Conservation (phyloP, 495 filamentous ascomycete species). For the Cenococcum geophilum region DNA sequence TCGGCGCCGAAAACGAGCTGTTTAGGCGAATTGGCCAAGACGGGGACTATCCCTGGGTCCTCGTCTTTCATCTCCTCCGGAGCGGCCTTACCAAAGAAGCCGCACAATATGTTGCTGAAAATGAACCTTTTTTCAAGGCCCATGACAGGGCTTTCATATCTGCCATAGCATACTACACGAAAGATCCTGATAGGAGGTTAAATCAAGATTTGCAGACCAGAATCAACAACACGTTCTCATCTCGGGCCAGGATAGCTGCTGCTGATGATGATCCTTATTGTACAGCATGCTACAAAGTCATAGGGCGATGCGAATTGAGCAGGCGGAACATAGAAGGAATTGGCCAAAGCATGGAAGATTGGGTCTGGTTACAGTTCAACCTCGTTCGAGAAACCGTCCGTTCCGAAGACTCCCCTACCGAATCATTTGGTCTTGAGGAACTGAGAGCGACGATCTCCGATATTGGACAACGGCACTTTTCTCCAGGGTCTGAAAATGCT, state of each 20-base stretch:
- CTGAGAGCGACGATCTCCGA: constrained; percentile 77
- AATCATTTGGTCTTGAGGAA: constrained; percentile 82
- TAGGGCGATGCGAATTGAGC: constrained; percentile 85
- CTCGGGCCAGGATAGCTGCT: constrained; percentile 73
- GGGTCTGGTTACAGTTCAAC: constrained; percentile 94
- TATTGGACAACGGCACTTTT: constrained; percentile 84
- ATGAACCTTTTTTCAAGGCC: constrained; percentile 70
- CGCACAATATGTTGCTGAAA: constrained; percentile 73
- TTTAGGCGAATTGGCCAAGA: constrained; percentile 70
- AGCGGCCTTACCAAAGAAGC: constrained; percentile 79
- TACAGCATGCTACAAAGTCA: constrained; percentile 95
- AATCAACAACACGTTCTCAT: constrained; percentile 83
- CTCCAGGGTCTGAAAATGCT: constrained; percentile 59
- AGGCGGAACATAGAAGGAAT: constrained; percentile 75
- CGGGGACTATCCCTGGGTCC: constrained; percentile 85
- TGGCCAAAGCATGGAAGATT: constrained; percentile 79
- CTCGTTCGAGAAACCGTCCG: constrained; percentile 83
- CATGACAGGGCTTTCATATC: constrained; percentile 83
- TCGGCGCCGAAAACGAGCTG: constrained; percentile 66
- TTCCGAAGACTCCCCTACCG: constrained; percentile 73
- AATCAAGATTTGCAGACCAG: constrained; percentile 71
- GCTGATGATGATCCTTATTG: constrained; percentile 89
- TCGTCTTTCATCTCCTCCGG: constrained; percentile 88
- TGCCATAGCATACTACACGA: constrained; percentile 80
- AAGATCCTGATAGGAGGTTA: constrained; percentile 62